phyloP scores from a whole-genome alignment of 2,329 filamentous ascomycete species.

The Ophiostoma piceae region DNA sequence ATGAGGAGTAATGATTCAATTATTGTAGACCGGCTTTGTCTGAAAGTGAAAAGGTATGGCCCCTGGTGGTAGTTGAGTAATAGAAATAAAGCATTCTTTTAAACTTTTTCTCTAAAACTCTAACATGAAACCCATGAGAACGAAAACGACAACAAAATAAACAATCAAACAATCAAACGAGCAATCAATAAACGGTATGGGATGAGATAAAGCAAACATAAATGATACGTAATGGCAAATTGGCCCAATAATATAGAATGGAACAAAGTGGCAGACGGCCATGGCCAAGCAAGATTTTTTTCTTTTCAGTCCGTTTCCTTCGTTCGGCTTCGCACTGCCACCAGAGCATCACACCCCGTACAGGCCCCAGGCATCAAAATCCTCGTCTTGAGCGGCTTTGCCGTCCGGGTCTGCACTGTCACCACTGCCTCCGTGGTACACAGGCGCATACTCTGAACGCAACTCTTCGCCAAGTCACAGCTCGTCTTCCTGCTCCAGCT shows the following conservation, averaged over 20 bases:
- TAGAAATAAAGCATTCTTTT: too few relatives aligned
- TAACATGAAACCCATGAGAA: too few relatives aligned
- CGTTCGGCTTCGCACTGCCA: neutral
- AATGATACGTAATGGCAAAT: slow-evolving; percentile 11
- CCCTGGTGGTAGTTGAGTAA: too few relatives aligned
- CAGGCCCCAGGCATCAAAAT: neutral
- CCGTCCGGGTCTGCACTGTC: neutral
- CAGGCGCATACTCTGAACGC: slow-evolving; percentile 7
- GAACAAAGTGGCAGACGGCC: neutral
- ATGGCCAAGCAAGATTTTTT: neutral
- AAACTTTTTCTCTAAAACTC: too few relatives aligned
- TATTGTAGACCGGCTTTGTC: too few relatives aligned
- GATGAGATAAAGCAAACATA: neutral
- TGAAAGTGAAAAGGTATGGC: neutral
- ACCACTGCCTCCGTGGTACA: neutral
- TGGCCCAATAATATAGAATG: slow-evolving; percentile 4
- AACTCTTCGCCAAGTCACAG: slow-evolving; percentile 15
- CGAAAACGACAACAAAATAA: too few relatives aligned
- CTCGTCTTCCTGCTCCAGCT: slow-evolving; percentile 75
- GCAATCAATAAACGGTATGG: neutral
- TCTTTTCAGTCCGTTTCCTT: neutral
- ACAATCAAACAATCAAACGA: neutral
- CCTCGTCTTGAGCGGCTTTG: neutral
- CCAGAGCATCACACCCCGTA: neutral
- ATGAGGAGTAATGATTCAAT: too few relatives aligned